Percentiles rank a stretch among this genome's conserved stretches.
Conservation (phyloP, 148 eudicot genomes). For the Arbutus unedo region DNA sequence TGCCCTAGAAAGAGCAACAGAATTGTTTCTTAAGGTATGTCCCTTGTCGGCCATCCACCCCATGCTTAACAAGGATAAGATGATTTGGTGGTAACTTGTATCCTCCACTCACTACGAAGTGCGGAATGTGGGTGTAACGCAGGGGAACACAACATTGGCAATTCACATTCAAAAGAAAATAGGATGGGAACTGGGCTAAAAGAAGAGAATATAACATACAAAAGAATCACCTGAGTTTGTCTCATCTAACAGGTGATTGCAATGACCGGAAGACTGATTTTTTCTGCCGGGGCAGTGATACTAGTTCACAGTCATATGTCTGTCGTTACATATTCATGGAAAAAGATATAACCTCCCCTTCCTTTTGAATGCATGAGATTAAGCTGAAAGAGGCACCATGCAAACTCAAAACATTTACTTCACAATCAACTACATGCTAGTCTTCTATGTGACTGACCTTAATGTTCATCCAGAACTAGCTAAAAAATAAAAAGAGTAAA, state of each 20-base stretch:
- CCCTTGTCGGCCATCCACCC: neutral
- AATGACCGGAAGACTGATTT: neutral
- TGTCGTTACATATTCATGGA: neutral
- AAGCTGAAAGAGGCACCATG: neutral
- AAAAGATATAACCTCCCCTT: neutral
- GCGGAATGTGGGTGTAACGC: neutral
- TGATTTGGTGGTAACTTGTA: slow-evolving; percentile 3
- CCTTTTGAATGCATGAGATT: neutral
- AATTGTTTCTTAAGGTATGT: slow-evolving; percentile 65
- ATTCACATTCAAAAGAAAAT: neutral
- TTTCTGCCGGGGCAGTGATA: neutral
- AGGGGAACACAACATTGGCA: neutral
- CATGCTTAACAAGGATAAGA: neutral
- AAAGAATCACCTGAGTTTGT: neutral
- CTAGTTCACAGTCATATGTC: neutral
- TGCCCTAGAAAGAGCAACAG: slow-evolving; percentile 73
- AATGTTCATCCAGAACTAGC: neutral
- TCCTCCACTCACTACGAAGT: neutral
- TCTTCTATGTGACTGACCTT: neutral
- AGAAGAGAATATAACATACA: neutral
- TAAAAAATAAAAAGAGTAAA: neutral
- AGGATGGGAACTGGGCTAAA: neutral
- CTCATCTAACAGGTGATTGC: neutral
- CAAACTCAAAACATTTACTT: neutral
- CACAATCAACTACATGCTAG: neutral